phyloP scores from a whole-genome alignment of 345 rosid species.

The Cardamine resedifolia region DNA sequence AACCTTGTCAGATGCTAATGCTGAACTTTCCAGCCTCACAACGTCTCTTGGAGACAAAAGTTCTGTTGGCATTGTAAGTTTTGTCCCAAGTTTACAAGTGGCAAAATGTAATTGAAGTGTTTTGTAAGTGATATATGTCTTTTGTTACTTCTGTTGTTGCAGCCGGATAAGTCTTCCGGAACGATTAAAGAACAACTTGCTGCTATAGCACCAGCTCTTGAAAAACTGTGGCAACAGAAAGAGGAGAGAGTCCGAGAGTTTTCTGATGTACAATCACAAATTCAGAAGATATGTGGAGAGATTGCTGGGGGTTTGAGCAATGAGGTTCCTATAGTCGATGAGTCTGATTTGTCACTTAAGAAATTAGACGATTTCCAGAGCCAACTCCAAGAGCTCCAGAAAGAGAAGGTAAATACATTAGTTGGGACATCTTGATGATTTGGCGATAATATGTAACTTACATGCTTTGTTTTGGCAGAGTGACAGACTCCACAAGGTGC shows the following conservation, averaged over 20 bases:
- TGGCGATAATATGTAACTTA: constrained; percentile 3
- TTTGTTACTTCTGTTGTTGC: constrained; percentile 23
- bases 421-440: not conserved
- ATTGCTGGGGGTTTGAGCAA: constrained; percentile 70
- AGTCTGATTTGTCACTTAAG: constrained; percentile 78
- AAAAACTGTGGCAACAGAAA: constrained; percentile 90
- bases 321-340: constrained; percentile 75
- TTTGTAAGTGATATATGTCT: constrained; percentile 3
- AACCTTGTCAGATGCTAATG: constrained; percentile 79
- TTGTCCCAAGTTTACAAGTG: constrained; percentile 3
- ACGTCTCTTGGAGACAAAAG: constrained; percentile 88
- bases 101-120: not conserved
- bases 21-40: constrained; percentile 74
- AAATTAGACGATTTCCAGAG: constrained; percentile 77
- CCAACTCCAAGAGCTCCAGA: constrained; percentile 91
- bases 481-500: constrained; percentile 89
- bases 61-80: constrained; percentile 67
- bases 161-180: constrained; percentile 82
- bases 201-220: constrained; percentile 90
- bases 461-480: constrained; percentile 49
- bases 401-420: constrained; percentile 68
- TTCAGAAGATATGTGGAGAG: constrained; percentile 91
- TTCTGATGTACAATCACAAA: constrained; percentile 82
- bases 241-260: constrained; percentile 91
- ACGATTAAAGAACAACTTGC: constrained; percentile 98